Conservation (phyloP, 768 basidiomycete genomes). For the Hypholoma sublateritium region DNA sequence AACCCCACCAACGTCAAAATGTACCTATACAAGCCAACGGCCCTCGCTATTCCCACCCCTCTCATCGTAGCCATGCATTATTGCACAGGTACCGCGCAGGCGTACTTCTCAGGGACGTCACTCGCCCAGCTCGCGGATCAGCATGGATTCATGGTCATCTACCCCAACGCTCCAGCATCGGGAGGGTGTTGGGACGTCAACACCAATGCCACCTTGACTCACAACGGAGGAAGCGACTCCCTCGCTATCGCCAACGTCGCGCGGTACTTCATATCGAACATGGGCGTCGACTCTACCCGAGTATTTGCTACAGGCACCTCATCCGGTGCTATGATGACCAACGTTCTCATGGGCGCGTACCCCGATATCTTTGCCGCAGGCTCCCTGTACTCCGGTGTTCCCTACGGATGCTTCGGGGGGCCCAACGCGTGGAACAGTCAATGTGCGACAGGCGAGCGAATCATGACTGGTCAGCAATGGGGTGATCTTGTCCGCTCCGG, state of each 20-base stretch:
- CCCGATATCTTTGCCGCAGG: conserved; percentile 54
- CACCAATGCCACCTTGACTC: conserved; percentile 46
- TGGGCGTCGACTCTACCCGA: conserved; percentile 40
- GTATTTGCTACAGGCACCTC: conserved; percentile 56
- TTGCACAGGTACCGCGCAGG: conserved; percentile 50
- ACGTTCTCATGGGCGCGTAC: conserved; percentile 53
- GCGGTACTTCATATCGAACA: conserved; percentile 46
- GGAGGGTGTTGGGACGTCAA: conserved; percentile 57
- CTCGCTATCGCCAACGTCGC: conserved; percentile 46
- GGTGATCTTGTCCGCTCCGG: conserved; percentile 44
- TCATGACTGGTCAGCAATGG: conserved; percentile 47
- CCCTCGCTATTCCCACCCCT: conserved; percentile 34
- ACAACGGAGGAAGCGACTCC: conserved; percentile 56
- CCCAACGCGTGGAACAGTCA: conserved; percentile 42
- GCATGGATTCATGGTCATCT: conserved; percentile 53
- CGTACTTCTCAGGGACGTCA: conserved; percentile 46
- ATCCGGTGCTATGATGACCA: conserved; percentile 63
- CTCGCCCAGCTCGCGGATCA: conserved; percentile 51
- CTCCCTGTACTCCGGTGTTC: conserved; percentile 49
- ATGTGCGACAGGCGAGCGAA: conserved; percentile 45
- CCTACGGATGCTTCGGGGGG: conserved; percentile 54
- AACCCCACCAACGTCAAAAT: conserved; percentile 53
- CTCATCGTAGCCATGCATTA: conserved; percentile 55
- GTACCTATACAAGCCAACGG: conserved; percentile 43
- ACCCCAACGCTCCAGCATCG: conserved; percentile 37